These are phyloP conservation scores for Neurospora sp. DNA, from an alignment of 495 filamentous ascomycete genomes.

Conservation along the genomic window DNA sequence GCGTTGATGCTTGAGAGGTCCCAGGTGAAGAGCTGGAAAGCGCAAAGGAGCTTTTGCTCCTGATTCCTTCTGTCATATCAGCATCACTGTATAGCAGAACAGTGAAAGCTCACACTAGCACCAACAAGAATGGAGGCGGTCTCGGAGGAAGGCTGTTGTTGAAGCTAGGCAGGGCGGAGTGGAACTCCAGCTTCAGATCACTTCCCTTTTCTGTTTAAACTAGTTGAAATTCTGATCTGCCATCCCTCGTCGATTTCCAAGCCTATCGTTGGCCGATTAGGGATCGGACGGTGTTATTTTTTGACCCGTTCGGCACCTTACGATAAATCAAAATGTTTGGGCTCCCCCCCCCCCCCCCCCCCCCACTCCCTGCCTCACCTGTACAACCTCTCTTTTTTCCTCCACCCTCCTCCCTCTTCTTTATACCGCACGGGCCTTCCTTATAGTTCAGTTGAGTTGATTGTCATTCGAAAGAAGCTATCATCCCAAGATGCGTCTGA, in stretches of 20 bases:
- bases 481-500: slow-evolving; percentile 20
- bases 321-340: too few species aligned
- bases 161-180: background rate
- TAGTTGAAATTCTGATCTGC: background rate
- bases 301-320: too few species aligned
- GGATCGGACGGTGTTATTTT: too few species aligned
- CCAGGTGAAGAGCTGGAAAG: background rate
- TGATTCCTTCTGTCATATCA: background rate
- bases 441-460: background rate
- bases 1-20: background rate
- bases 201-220: background rate
- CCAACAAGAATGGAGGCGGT: background rate
- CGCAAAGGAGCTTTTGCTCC: background rate
- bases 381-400: background rate
- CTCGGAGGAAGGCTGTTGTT: background rate
- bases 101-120: background rate
- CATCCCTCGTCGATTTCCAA: background rate
- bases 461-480: slow-evolving; percentile 2
- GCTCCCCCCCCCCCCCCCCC: too few species aligned
- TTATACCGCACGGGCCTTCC: background rate
- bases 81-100: background rate
- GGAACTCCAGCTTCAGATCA: background rate
- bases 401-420: background rate
- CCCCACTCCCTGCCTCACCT: background rate
- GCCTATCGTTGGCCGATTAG: too few species aligned